A percentile compares a stretch with the other conserved stretches of the same genome.
Evolutionary conservation across 495 filamentous ascomycete genomes (phyloP).

Genomic region (Entonaema liquescens): DNA sequence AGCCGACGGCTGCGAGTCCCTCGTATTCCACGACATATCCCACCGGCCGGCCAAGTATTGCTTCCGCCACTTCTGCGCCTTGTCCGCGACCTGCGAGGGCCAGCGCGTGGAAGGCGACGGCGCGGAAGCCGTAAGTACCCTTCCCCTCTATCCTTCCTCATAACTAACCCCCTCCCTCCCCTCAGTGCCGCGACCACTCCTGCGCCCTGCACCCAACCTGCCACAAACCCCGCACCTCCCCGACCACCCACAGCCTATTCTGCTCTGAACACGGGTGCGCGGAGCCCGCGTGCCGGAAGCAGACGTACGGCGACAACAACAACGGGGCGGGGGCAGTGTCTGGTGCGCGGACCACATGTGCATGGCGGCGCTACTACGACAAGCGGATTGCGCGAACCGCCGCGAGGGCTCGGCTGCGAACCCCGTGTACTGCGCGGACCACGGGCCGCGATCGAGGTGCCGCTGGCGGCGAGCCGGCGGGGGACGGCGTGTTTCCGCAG

Average conservation of each 20-base stretch:
- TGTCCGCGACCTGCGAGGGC: conserved; percentile 8
- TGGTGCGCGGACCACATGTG: conserved; percentile 39
- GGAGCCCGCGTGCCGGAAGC: conserved; percentile 18
- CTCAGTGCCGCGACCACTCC: conserved; percentile 28
- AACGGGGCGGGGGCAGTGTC: neutral
- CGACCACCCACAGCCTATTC: conserved; percentile 18
- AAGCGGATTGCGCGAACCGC: conserved; percentile 15
- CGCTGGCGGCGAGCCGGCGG: neutral
- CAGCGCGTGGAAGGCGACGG: conserved; percentile 20
- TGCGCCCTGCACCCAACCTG: conserved; percentile 26
- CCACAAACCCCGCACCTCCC: conserved; percentile 9
- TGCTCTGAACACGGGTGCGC: conserved; percentile 30
- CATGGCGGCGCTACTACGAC: conserved; percentile 27
- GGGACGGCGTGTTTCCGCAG: neutral
- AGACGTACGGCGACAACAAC: conserved; percentile 18
- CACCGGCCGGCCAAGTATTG: conserved; percentile 27
- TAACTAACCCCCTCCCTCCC: neutral
- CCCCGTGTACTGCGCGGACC: conserved; percentile 20
- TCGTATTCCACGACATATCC: conserved; percentile 23
- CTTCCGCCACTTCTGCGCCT: conserved; percentile 32
- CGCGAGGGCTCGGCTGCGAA: conserved; percentile 26
- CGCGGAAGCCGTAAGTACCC: conserved; percentile 9
- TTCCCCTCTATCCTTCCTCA: neutral
- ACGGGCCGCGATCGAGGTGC: conserved; percentile 23
- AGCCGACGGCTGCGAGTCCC: conserved; percentile 3